A percentile compares a stretch with the other conserved stretches of the same genome.
Conservation (phyloP, 768 basidiomycete genomes). For the Phylloporus sp. region DNA sequence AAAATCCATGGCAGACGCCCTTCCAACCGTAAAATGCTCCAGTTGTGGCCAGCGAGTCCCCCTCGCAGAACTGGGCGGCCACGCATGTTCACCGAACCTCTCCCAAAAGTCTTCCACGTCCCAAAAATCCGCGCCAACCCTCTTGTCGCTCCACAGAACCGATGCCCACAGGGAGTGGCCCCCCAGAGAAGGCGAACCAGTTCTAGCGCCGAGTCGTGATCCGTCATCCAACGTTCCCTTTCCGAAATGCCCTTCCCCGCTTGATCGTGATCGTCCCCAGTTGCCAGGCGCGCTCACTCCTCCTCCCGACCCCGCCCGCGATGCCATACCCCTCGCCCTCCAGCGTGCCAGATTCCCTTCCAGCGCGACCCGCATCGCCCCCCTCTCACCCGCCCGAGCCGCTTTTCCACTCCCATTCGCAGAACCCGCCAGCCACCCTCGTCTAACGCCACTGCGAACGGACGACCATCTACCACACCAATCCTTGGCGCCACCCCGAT, state of each 20-base stretch:
- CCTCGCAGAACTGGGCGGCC: slow-evolving; percentile 68
- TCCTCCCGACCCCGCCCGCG: slow-evolving; percentile 15
- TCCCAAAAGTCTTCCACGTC: slow-evolving; percentile 34
- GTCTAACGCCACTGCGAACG: slow-evolving; percentile 13
- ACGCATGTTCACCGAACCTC: slow-evolving; percentile 53
- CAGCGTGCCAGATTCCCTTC: slow-evolving; percentile 21
- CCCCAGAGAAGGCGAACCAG: slow-evolving; percentile 1
- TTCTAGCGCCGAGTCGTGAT: slow-evolving; percentile 20
- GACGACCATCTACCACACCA: slow-evolving; percentile 6
- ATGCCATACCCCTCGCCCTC: slow-evolving; percentile 10
- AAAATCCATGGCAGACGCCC: slow-evolving; percentile 47
- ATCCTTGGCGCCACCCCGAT: slow-evolving; percentile 7
- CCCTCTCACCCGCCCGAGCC: slow-evolving; percentile 8
- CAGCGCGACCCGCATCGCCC: slow-evolving; percentile 5
- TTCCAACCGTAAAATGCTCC: slow-evolving; percentile 84
- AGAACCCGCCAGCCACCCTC: slow-evolving; percentile 9
- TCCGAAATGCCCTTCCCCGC: neutral
- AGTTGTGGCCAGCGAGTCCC: slow-evolving; percentile 68
- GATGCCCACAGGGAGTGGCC: slow-evolving; percentile 12
- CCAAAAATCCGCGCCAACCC: slow-evolving; percentile 38
- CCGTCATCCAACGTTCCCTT: slow-evolving; percentile 12
- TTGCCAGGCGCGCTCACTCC: slow-evolving; percentile 1
- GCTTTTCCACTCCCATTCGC: slow-evolving; percentile 10
- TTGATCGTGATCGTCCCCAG: slow-evolving; percentile 5
- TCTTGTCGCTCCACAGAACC: too few relatives aligned